These are phyloP conservation scores for Cyclocybe aegerita DNA, from an alignment of 768 basidiomycete genomes.

Conservation along the genomic window DNA sequence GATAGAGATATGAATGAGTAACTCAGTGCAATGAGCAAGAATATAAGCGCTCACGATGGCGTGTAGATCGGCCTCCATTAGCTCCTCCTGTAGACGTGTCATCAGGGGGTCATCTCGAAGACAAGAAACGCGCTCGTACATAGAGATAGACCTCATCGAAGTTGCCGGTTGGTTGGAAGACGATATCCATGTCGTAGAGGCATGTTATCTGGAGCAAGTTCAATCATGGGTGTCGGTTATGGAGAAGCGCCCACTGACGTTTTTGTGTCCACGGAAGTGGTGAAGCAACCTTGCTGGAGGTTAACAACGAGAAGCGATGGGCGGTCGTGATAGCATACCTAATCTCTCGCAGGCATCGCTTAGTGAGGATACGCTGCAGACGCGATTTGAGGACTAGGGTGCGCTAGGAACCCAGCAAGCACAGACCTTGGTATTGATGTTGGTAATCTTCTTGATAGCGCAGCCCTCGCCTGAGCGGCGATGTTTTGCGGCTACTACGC, in stretches of 20 bases:
- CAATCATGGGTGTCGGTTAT: conserved; percentile 12
- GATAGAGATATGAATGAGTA: conserved; percentile 4
- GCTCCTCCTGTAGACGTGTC: conserved; percentile 75
- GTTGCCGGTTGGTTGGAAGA: conserved; percentile 86
- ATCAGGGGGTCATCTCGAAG: background rate
- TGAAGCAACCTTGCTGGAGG: conserved; percentile 69
- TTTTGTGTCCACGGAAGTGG: conserved; percentile 99
- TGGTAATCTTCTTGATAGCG: conserved; percentile 96
- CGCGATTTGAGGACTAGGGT: conserved; percentile 5
- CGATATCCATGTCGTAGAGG: conserved; percentile 97
- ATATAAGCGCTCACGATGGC: conserved; percentile 71
- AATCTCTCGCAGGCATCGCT: conserved; percentile 94
- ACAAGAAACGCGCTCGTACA: conserved; percentile 31
- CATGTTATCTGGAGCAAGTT: conserved; percentile 75
- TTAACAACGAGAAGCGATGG: conserved; percentile 4
- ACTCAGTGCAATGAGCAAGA: background rate
- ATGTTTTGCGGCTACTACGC: conserved; percentile 85
- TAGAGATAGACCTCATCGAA: conserved; percentile 98
- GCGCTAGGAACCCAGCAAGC: background rate
- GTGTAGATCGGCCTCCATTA: conserved; percentile 99
- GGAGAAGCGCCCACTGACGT: conserved; percentile 51
- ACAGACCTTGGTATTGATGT: conserved; percentile 83
- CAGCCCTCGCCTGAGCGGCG: conserved; percentile 83
- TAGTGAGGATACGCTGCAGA: conserved; percentile 86
- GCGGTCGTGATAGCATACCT: conserved; percentile 47